Base-by-base conservation (phyloP, 768 basidiomycete species). In the Naganishia vaughanmartiniae region DNA sequence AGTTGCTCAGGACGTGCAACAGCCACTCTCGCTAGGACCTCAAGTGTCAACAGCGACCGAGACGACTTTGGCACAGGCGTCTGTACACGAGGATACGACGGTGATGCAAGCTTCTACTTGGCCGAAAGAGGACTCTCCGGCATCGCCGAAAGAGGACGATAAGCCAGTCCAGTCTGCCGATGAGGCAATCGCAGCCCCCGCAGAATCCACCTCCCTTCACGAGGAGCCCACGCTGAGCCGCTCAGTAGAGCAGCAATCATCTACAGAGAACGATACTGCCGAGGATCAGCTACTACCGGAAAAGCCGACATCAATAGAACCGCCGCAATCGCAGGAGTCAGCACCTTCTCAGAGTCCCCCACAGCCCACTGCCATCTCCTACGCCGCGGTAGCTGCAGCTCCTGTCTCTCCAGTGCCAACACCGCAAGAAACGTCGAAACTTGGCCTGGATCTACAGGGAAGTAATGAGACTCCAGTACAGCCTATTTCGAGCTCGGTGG, bases 391-490 rank as follows among this genome's bases (percentile, higher is more conserved):
- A 14, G 39, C 60, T 45, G 60, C 60, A 6, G 21, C 36, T 1
- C 24, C 60, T n/a, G 42, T 30, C n/a, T 12, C 48, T 11, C 19
- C 28, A 15, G 34, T 17, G 12, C 10, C 24, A 54, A 12, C 26
- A 39, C 1, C 6, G 30, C 28, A 14, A 53, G 65, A 36, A 36
- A 42, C 60, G 10, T 63, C 60, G 4, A 63, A 63, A 15, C 60
- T 63, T 26, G 60, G 60, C 39, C 60, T 63, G 14, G 39, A 63
- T 63, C 24, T 63, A 4, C 42, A 63, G 9, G 60, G 57, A n/a
- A 51, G n/a, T n/a, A 51, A 4, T 51, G 6, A 51, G 7, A 9
- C 17, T 10, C 34, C 63, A 21, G 33, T 34, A 15, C 28, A 51
- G n/a, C 48, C 48, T 51, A 12, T 51, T 26, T 51, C 48, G n/a